These are phyloP conservation scores for Candida ficus DNA, from an alignment of 805 yeast genomes.

Conservation along the genomic window DNA sequence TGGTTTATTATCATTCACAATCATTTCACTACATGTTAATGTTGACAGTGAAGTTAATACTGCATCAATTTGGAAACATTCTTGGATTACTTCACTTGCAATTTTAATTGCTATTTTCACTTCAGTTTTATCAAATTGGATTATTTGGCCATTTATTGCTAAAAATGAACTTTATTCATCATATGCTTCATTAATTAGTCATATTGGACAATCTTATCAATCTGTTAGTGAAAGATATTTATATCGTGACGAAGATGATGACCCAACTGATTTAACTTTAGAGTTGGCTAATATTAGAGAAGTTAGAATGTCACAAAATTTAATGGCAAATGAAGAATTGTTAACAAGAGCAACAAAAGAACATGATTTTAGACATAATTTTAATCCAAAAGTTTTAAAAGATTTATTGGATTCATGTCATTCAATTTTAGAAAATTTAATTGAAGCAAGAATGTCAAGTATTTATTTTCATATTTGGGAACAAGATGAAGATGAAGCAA, in stretches of 20 bases:
- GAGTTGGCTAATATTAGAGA: slow-evolving; percentile 42
- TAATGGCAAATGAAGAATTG: slow-evolving; percentile 34
- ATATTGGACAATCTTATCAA: slow-evolving; percentile 42
- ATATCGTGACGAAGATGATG: slow-evolving; percentile 42
- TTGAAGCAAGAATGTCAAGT: slow-evolving; percentile 47
- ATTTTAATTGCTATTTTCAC: slow-evolving; percentile 34
- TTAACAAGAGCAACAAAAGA: slow-evolving; percentile 33
- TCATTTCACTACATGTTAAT: slow-evolving; percentile 31
- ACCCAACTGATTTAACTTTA: slow-evolving; percentile 39
- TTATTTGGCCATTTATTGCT: slow-evolving; percentile 45
- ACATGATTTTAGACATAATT: slow-evolving; percentile 30
- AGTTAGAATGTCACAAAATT: slow-evolving; percentile 40
- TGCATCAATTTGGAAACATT: slow-evolving; percentile 28
- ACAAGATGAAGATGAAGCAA: slow-evolving; percentile 32
- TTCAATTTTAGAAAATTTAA: slow-evolving; percentile 34
- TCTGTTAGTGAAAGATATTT: slow-evolving; percentile 42
- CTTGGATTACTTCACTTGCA: slow-evolving; percentile 37
- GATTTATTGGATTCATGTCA: slow-evolving; percentile 34
- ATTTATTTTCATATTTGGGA: slow-evolving; percentile 42
- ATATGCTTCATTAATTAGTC: slow-evolving; percentile 33
- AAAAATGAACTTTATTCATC: slow-evolving; percentile 36
- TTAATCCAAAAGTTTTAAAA: slow-evolving; percentile 30
- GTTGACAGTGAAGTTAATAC: slow-evolving; percentile 15
- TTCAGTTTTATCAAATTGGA: slow-evolving; percentile 37
- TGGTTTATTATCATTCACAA: slow-evolving; percentile 35